Conservation (phyloP, 306 rosid genomes). For the Glycine latifolia region DNA sequence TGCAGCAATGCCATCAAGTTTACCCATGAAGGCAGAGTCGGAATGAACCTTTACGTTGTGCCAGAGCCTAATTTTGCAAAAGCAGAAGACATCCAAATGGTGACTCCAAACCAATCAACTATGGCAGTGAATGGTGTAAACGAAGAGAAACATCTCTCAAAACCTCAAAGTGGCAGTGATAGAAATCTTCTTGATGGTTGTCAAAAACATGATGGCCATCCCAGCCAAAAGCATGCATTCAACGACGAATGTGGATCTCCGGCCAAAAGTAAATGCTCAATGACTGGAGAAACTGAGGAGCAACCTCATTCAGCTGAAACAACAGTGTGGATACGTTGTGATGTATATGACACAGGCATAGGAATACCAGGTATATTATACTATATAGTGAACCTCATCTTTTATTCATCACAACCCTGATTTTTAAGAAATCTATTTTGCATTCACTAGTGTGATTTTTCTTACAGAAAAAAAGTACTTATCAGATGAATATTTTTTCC, state of each 20-base stretch:
- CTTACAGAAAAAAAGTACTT: constrained; percentile 5
- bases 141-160: constrained; percentile 29
- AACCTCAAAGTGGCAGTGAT: too few species aligned
- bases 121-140: constrained; percentile 51
- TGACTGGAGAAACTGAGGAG: constrained; percentile 58
- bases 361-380: constrained; percentile 77
- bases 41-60: constrained; percentile 68
- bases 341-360: constrained; percentile 89
- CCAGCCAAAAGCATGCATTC: constrained; percentile 49
- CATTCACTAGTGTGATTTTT: constrained; percentile 22
- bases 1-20: constrained; percentile 92
- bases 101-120: constrained; percentile 43
- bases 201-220: constrained; percentile 46
- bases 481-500: constrained; percentile 23
- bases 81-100: constrained; percentile 50
- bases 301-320: constrained; percentile 56
- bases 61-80: constrained; percentile 56
- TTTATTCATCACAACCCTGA: background rate
- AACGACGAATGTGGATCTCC: constrained; percentile 58
- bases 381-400: background rate
- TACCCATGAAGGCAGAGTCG: constrained; percentile 89
- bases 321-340: constrained; percentile 79
- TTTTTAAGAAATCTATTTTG: constrained; percentile 10
- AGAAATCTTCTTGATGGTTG: constrained; percentile 34
- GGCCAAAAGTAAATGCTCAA: constrained; percentile 53